Base-by-base conservation (phyloP, 441 rosid species). In the Eruca vesicaria region DNA sequence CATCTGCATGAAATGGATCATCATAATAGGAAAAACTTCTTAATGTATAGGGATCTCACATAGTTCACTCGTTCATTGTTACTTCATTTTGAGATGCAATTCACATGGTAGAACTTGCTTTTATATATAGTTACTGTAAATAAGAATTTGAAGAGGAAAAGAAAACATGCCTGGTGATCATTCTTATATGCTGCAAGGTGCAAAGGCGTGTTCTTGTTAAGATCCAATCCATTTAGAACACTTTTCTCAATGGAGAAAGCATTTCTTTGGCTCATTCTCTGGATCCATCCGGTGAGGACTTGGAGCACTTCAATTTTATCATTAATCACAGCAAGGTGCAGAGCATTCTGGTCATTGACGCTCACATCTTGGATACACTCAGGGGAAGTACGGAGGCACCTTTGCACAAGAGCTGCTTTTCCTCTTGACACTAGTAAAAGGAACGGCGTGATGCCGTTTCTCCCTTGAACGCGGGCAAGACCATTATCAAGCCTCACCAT, bases 401-500 rank as follows among this genome's bases (percentile, higher is more conserved):
- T 15, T 1, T 4, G 41, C 60, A 82, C 68, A 21, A 82, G 70
- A 69, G 15, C 0, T 0, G 18, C 3, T 0, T 36, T 9, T 63
- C 81, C 84, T 31, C 18, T 23, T 50, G 1, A 1, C 20, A 68
- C 73, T 7, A 62, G 77, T 12, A 0, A 19, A 73, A 52, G 88
- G 33, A 83, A 67, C 14, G 75, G 88, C 0, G 85, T 81, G 4
- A 78, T 32, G 56, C 63, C 68, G 4, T 69, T 70, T 56, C 61
- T 82, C n/a, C 84, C 86, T 48, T 64, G 63, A 0, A 77, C 61
- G 3, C 63, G 43, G 7, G 48, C 80, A 35, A 80, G 73, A n/a
- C 56, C 32, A 0, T 5, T 15, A 28, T 80, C 74, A 16, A 18
- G 33, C 18, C 15, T 1, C 4, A 80, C 6, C 14, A 85, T 59